A percentile compares a stretch with the other conserved stretches of the same genome.
Conservation (phyloP, 345 rosid genomes). For the Pistacia atlantica region DNA sequence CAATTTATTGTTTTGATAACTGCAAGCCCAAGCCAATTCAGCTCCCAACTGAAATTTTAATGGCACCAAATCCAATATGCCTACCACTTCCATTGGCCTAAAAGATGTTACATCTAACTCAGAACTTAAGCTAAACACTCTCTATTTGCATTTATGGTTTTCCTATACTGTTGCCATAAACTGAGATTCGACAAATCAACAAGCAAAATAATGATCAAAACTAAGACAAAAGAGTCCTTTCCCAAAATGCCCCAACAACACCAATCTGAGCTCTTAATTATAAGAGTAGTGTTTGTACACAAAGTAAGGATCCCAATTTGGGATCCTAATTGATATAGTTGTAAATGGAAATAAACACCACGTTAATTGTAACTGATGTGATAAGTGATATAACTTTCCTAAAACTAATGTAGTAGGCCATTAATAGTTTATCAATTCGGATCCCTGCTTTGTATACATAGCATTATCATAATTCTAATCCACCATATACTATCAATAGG, state of each 20-base stretch:
- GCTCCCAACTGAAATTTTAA: not conserved
- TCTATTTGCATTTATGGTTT: not conserved
- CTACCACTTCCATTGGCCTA: not conserved
- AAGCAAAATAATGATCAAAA: not conserved
- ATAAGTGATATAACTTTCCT: no score
- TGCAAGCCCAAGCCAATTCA: not conserved
- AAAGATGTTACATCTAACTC: not conserved
- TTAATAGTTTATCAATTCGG: no score
- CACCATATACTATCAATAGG: not conserved
- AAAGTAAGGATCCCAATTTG: no score
- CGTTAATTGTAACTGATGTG: no score
- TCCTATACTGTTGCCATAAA: not conserved
- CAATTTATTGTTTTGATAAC: not conserved
- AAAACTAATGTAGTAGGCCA: no score
- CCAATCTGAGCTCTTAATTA: not conserved
- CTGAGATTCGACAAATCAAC: not conserved
- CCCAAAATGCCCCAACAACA: not conserved
- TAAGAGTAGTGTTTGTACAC: no score
- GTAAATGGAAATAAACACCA: no score
- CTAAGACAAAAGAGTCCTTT: conserved; percentile 5
- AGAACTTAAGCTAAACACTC: not conserved
- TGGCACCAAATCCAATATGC: not conserved
- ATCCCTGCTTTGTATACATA: no score
- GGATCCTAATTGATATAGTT: no score
- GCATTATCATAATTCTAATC: not conserved